These are phyloP conservation scores for Craspedostauros australis DNA, from an alignment of 108 stramenopile genomes.

Conservation along the genomic window DNA sequence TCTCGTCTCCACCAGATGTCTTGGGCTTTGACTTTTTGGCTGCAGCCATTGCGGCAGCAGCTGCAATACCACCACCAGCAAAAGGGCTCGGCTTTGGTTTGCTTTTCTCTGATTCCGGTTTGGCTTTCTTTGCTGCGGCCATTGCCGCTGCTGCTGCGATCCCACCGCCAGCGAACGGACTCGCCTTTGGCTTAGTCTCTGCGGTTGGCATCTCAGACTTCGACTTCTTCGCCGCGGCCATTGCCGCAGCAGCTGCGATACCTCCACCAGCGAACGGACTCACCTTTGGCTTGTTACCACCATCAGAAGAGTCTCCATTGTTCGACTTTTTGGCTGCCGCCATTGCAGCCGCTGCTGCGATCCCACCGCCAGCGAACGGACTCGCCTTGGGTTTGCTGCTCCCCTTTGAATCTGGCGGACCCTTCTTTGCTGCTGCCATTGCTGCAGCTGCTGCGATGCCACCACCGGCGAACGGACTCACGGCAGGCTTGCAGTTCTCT, in stretches of 20 bases:
- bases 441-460: slow-evolving; percentile 22
- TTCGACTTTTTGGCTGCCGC: neutral
- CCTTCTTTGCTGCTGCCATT: neutral
- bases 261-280: slow-evolving; percentile 3
- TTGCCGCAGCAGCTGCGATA: slow-evolving; percentile 16
- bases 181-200: neutral
- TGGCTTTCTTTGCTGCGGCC: slow-evolving; percentile 1
- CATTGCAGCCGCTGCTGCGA: slow-evolving; percentile 14
- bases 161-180: neutral
- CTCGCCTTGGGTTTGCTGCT: neutral
- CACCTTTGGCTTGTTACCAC: neutral
- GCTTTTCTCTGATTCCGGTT: neutral
- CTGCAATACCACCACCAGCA: slow-evolving; percentile 8
- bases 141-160: slow-evolving; percentile 8
- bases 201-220: neutral
- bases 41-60: slow-evolving; percentile 1
- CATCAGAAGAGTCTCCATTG: neutral
- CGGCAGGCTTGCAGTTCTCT: neutral
- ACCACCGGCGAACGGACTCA: neutral
- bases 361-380: slow-evolving; percentile 3
- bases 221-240: slow-evolving; percentile 6
- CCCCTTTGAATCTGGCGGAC: neutral
- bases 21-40: no score
- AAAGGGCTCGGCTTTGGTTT: neutral
- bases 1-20: no score